These are phyloP conservation scores for Brasilioporus rufonigricans DNA, from an alignment of 768 basidiomycete genomes.

Conservation along the genomic window DNA sequence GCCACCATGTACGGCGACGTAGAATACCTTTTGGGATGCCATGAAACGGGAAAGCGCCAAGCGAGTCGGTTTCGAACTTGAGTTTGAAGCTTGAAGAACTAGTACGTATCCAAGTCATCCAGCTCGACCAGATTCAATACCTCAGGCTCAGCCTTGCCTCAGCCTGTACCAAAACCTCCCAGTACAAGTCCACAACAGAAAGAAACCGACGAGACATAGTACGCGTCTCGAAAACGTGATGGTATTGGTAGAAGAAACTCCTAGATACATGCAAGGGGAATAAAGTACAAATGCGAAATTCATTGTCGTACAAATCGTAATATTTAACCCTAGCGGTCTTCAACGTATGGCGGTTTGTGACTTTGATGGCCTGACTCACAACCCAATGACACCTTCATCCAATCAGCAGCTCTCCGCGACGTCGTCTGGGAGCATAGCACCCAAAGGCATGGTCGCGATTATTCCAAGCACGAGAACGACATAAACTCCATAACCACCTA, in stretches of 20 bases:
- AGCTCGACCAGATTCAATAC: too few species aligned
- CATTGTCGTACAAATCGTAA: background rate
- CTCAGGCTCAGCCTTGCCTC: too few species aligned
- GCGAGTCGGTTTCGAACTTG: background rate
- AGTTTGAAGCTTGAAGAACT: too few species aligned
- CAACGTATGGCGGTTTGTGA: too few species aligned
- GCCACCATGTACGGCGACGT: constrained; percentile 73
- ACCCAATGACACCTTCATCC: background rate
- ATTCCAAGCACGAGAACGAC: constrained; percentile 18
- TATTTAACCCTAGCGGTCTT: background rate
- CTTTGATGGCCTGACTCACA: background rate
- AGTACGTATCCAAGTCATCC: too few species aligned
- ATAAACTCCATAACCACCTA: constrained; percentile 39
- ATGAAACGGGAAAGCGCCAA: background rate
- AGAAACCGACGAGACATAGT: background rate
- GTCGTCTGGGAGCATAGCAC: constrained; percentile 22
- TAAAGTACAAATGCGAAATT: constrained; percentile 14
- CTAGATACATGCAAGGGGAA: constrained; percentile 26
- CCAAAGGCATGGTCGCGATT: constrained; percentile 18
- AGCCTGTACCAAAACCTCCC: too few species aligned
- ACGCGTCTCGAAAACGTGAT: constrained; percentile 8
- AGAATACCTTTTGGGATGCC: constrained; percentile 27
- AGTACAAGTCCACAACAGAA: background rate
- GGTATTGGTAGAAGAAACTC: constrained; percentile 13
- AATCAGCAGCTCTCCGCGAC: constrained; percentile 17